Evolutionary conservation across 306 rosid genomes (phyloP).

Genomic region (Vigna mungo): DNA sequence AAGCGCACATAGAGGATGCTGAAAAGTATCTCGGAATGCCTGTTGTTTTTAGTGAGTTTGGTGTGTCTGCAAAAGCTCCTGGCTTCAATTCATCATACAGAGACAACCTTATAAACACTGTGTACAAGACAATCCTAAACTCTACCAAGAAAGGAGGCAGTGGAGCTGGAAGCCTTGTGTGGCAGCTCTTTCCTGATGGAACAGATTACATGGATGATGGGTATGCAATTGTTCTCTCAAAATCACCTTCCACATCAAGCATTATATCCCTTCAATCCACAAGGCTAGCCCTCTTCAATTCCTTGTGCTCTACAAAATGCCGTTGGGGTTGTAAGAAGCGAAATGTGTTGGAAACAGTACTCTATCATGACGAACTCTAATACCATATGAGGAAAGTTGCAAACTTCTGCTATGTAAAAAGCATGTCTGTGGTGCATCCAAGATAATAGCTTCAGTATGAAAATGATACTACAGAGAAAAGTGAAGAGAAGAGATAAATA

Average conservation of each 20-base stretch:
- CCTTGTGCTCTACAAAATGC: constrained; percentile 81
- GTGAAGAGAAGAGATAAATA: constrained; percentile 31
- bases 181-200: constrained; percentile 97
- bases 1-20: constrained; percentile 94
- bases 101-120: constrained; percentile 59
- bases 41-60: constrained; percentile 80
- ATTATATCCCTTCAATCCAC: constrained; percentile 80
- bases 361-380: constrained; percentile 58
- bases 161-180: constrained; percentile 88
- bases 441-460: constrained; percentile 33
- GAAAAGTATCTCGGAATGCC: constrained; percentile 90
- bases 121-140: constrained; percentile 71
- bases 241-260: constrained; percentile 73
- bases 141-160: constrained; percentile 92
- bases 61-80: constrained; percentile 80
- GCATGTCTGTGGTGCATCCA: constrained; percentile 25
- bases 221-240: constrained; percentile 79
- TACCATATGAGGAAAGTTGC: not conserved
- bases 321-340: constrained; percentile 87
- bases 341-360: constrained; percentile 45
- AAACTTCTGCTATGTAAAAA: constrained; percentile 16
- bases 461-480: constrained; percentile 27
- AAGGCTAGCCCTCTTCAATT: constrained; percentile 74
- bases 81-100: constrained; percentile 82
- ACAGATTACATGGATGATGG: constrained; percentile 98